Evolutionary conservation across 1,284 basidiomycete genomes (phyloP), one percentile per base, ranked within the genome.

Genomic region (Lentinula novae-zelandiae): DNA sequence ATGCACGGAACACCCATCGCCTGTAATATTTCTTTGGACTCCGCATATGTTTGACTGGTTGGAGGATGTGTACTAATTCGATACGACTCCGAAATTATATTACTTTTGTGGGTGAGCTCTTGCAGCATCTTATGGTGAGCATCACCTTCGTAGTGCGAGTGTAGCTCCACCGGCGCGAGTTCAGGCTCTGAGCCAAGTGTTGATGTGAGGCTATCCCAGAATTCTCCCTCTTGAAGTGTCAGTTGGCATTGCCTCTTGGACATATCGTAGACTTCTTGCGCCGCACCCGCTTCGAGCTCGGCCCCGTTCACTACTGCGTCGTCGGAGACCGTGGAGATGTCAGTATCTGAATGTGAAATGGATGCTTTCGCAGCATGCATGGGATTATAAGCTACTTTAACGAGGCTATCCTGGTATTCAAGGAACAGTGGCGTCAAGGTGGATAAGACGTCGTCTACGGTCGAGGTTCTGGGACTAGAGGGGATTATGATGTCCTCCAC

Each of bases 1-100:
- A 95, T 70, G 66, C 87, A 89, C 0, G 89, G 88, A 0, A 95
- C 79, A 13, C 93, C 92, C 86, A 95, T 88, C 0, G 86, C 86
- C 22, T 71, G 67, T 4, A 95, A 67, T 15, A 95, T 81, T 54
- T 82, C 78, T 66, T 78, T 85, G 64, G 82, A 81, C 67, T 93
- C 84, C 0, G 74, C 70, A 66, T 90, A 93, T 1, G 86, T 91
- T 49, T 77, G 71, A 7, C 71, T 46, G 0, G 84, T 86, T 0
- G 91, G 89, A 1, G 81, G 71, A 62, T 82, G 79, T 53, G 75
- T 81, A 7, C 89, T 80, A 40, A 84, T 78, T 57, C 81, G 72
- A 65, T 88, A 92, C 1, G 87, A 89, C 52, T 81, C 77, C 7
- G 81, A 82, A 66, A 92, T 79, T 10, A 75, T 53, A 31, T 71